Evolutionary conservation across 305 asterid genomes (phyloP), one percentile per base, ranked within the genome.

Genomic region (Nicotiana rustica): DNA sequence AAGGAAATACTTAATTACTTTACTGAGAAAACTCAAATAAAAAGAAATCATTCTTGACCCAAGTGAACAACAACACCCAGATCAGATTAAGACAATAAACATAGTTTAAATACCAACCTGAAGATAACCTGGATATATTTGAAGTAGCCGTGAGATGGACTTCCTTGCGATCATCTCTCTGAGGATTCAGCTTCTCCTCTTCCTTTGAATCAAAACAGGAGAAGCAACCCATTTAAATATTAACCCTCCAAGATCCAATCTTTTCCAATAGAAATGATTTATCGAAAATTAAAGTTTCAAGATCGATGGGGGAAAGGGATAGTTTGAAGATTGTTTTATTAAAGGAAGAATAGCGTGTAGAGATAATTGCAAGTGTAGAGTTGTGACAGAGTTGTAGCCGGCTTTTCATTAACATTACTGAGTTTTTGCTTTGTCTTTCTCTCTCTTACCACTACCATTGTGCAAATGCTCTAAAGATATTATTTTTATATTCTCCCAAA

Each of bases 181-280:
- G 89, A 65, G 93, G 92, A 85, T 94, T 92, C 77, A 94, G 89
- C 85, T 88, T 92, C 81, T 91, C 96, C 86, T 89, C 98, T 79
- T 94, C 97, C 62, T 88, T 91, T 31, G 98, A 91, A 84, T 91
- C 99, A 85, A 96, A 96, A 87, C 99, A 96, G 82, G 97, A 92
- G 89, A 96, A 96, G 84, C 98, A 96, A 69, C 98, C 98, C 99
- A 96, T 96, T 41, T 55, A 44, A 2, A 61, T 85, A 62, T 76
- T 65, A 81, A 84, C 79, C 75, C 86, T 55, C 68, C 83, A 88
- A 90, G 86, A 89, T 89, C 89, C 85, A 87, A 85, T 83, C 85
- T 85, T 87, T 38, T 52, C 56, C 79, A 21, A 15, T 15, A 52
- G 17, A 55, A 33, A 33, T 6, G 5, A 57, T 67, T 29, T 65